Base-by-base conservation (phyloP, 441 rosid genomes). In the Adansonia gregorii region DNA sequence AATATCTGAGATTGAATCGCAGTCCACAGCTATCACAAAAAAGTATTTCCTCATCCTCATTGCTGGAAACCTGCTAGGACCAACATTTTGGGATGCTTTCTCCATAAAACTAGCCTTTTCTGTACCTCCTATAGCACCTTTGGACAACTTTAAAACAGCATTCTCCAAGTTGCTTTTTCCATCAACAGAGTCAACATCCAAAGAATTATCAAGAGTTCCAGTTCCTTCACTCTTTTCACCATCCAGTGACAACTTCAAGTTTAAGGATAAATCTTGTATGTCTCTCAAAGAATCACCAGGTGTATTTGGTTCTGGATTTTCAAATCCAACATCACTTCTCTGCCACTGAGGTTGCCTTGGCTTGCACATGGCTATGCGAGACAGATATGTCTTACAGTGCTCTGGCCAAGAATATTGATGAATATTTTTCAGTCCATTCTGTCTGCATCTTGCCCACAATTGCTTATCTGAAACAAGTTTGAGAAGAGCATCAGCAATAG, bases 301-400 rank as follows among this genome's bases (percentile, higher is more conserved):
- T 56, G 99, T 93, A 66, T 89, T 93, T 8, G 90, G 7, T 79
- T 87, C 94, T 2, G 87, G 74, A 82, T 81, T 78, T 77, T 88
- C 92, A 19, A 74, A 72, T 14, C 78, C 92, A 72, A 85, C 76
- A 22, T 86, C 78, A 39, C 67, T 76, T 85, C 85, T 89, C 78
- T 90, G 91, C 99, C 98, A 95, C 77, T 87, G 87, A 54, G 99
- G 98, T 71, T 90, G 89, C 83, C 99, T 91, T 61, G 90, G 97
- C 74, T 86, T 93, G 89, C 94, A 92, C 67, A 89, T 87, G 76
- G 88, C 85, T 83, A 95, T 88, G 35, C 97, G 89, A 66, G 97
- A 83, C 46, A 95, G 73, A 65, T 95, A 95, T 22, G 86, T 82
- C 83, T 86, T 95, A 77, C 99, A 93, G 76, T 95, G 99, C 83